A percentile compares a stretch with the other conserved stretches of the same genome.
phyloP scores from a whole-genome alignment of 768 basidiomycete species.

The Russula sp. region DNA sequence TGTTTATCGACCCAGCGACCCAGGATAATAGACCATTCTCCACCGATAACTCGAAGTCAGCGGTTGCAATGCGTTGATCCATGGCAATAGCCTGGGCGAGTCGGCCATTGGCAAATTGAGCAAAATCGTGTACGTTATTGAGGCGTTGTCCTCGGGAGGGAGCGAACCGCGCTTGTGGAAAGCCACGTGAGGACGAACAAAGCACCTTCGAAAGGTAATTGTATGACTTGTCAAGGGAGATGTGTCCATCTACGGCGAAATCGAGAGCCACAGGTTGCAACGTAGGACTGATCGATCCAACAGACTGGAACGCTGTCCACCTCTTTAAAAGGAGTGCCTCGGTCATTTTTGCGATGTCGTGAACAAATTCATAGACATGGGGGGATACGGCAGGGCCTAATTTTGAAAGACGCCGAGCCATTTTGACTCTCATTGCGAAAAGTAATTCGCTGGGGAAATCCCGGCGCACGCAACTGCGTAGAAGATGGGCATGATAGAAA shows the following conservation, averaged over 20 bases:
- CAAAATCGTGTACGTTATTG: conserved; percentile 1
- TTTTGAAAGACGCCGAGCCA: conserved; percentile 31
- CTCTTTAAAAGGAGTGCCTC: conserved; percentile 9
- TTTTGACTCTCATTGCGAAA: conserved; percentile 35
- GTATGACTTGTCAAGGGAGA: conserved; percentile 15
- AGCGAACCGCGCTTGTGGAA: background rate
- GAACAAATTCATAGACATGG: background rate
- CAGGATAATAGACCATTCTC: conserved; percentile 8
- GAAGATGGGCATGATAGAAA: conserved; percentile 35
- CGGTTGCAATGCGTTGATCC: conserved; percentile 10
- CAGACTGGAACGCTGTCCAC: conserved; percentile 12
- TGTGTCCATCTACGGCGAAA: conserved; percentile 2
- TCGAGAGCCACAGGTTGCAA: background rate
- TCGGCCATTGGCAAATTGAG: conserved; percentile 1
- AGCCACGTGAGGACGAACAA: background rate
- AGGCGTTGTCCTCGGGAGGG: conserved; percentile 6
- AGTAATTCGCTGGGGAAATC: conserved; percentile 36
- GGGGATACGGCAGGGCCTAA: conserved; percentile 18
- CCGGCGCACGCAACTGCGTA: conserved; percentile 30
- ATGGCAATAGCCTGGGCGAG: conserved; percentile 7
- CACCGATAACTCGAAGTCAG: conserved; percentile 23
- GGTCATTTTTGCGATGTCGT: background rate
- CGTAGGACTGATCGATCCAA: background rate
- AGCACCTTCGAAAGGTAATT: conserved; percentile 10
- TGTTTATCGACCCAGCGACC: background rate